Percentiles rank a stretch among this genome's conserved stretches.
These are phyloP conservation scores for Fraxinus velutina DNA, from an alignment of 305 asterid species.

Conservation along the genomic window DNA sequence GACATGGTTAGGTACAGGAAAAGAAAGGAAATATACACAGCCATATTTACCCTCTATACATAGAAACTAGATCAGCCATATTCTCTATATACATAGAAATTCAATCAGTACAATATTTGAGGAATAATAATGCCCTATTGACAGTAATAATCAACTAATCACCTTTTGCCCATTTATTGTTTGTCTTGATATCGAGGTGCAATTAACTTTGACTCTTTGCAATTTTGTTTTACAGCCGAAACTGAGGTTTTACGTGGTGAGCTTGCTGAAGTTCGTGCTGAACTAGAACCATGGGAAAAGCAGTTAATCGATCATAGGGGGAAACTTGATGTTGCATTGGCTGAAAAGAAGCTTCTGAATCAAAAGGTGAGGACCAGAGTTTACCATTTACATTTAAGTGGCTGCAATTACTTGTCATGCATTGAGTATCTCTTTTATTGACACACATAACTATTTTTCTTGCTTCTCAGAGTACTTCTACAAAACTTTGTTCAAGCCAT, in stretches of 20 bases:
- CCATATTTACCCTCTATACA: not conserved
- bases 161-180: not conserved
- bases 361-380: conserved; percentile 54
- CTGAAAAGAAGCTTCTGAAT: conserved; percentile 64
- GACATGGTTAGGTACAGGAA: not conserved
- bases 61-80: not conserved
- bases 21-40: not conserved
- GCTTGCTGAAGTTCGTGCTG: conserved; percentile 77
- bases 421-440: not conserved
- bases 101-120: not conserved
- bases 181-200: conserved; percentile 11
- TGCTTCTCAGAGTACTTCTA: not conserved
- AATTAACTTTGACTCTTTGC: not conserved
- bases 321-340: conserved; percentile 77
- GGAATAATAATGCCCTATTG: not conserved
- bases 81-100: not conserved
- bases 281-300: conserved; percentile 96
- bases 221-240: conserved; percentile 51
- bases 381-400: not conserved
- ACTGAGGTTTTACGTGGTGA: conserved; percentile 69
- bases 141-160: not conserved
- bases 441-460: not conserved
- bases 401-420: not conserved
- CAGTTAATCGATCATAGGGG: conserved; percentile 81
- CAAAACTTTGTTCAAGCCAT: not conserved